A percentile compares a stretch with the other conserved stretches of the same genome.
phyloP scores from a whole-genome alignment of 768 basidiomycete genomes.

The Kondoa malvinella region DNA sequence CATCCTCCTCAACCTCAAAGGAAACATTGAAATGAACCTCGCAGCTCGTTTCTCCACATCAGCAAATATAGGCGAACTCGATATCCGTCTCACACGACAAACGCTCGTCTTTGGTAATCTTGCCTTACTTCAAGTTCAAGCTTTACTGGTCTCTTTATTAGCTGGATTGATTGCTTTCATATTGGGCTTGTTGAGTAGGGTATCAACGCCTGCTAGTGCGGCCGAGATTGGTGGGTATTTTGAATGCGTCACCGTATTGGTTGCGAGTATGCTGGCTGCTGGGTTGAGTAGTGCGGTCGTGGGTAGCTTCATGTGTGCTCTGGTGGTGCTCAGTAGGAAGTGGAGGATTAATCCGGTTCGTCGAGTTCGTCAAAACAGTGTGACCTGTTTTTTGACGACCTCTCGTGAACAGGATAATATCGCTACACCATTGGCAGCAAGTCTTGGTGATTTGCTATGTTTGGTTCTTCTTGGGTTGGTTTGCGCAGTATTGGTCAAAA shows the following conservation, averaged over 20 bases:
- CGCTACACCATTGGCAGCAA: slow-evolving; percentile 79
- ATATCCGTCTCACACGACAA: slow-evolving; percentile 47
- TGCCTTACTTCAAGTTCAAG: slow-evolving; percentile 78
- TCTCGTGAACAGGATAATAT: slow-evolving; percentile 56
- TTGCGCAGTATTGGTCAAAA: slow-evolving; percentile 17
- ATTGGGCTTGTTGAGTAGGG: slow-evolving; percentile 39
- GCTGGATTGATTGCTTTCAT: slow-evolving; percentile 62
- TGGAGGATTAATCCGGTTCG: slow-evolving; percentile 68
- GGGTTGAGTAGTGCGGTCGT: slow-evolving; percentile 49
- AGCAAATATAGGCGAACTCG: slow-evolving; percentile 78
- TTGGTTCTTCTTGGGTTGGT: slow-evolving; percentile 57
- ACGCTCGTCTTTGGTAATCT: slow-evolving; percentile 64
- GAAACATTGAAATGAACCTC: slow-evolving; percentile 96
- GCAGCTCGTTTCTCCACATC: slow-evolving; percentile 88
- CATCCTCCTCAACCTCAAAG: slow-evolving; percentile 83
- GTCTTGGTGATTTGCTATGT: slow-evolving; percentile 81
- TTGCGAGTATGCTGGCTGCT: slow-evolving; percentile 44
- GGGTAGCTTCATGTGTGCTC: slow-evolving; percentile 78
- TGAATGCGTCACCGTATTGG: slow-evolving; percentile 34
- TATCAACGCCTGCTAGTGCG: slow-evolving; percentile 12
- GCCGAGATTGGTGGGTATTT: slow-evolving; percentile 30
- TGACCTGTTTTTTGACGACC: neutral
- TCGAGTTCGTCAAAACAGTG: neutral
- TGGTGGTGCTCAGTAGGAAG: slow-evolving; percentile 60
- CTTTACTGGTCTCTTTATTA: slow-evolving; percentile 68